Evolutionary conservation across 805 yeast genomes (phyloP).

Genomic region (Sugiyamaella valdiviana): DNA sequence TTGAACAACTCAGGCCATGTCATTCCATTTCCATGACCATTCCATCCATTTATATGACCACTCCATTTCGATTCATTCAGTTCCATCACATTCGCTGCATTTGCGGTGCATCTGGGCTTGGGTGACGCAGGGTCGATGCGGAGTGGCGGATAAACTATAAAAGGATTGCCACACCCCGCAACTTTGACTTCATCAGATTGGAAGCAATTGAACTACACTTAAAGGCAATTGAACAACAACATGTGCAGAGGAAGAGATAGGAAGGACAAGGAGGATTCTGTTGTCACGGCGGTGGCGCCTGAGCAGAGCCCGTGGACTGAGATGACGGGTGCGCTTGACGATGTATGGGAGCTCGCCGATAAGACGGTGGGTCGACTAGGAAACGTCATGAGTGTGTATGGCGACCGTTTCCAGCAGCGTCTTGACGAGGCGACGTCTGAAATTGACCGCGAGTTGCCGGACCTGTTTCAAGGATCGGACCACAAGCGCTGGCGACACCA

Average conservation of each 20-base stretch:
- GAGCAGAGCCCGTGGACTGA: conserved; percentile 4
- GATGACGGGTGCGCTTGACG: conserved; percentile 11
- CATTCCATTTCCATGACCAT: too few relatives aligned
- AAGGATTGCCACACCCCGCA: neutral
- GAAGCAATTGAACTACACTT: neutral
- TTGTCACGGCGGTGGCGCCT: neutral
- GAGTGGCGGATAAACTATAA: neutral
- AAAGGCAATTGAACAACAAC: neutral
- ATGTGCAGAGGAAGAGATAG: neutral
- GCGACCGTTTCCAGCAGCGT: conserved; percentile 7
- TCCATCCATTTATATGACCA: too few relatives aligned
- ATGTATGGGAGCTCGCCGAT: conserved; percentile 13
- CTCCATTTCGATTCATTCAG: too few relatives aligned
- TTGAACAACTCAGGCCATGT: too few relatives aligned
- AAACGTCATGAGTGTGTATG: conserved; percentile 4
- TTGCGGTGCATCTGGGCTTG: neutral
- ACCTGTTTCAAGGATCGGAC: conserved; percentile 2
- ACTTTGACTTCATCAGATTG: neutral
- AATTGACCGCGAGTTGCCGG: neutral
- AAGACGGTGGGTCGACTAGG: conserved; percentile 14
- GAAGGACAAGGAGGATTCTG: neutral
- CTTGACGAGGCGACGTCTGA: conserved; percentile 1
- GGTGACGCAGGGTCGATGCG: neutral
- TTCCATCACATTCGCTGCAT: neutral
- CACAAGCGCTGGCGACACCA: too few relatives aligned